Evolutionary conservation across 805 yeast species (phyloP).

Genomic region (Yamadazyma philogaea): DNA sequence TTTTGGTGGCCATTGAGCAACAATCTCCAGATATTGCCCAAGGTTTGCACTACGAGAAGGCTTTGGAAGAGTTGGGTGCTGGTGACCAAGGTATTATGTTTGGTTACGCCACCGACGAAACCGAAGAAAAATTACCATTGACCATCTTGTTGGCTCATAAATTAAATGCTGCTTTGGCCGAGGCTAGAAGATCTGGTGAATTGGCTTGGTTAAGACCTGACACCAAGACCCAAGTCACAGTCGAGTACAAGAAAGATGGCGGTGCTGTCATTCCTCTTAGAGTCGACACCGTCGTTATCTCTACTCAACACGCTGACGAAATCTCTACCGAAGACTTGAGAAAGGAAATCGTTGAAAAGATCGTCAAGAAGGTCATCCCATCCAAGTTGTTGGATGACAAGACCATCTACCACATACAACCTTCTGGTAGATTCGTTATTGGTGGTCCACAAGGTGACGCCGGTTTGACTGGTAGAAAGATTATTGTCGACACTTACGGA

Average conservation of each 20-base stretch:
- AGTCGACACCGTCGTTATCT: slow-evolving; percentile 96
- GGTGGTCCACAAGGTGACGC: slow-evolving; percentile 99
- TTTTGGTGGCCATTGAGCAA: slow-evolving; percentile 97
- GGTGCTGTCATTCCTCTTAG: slow-evolving; percentile 96
- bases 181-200: slow-evolving; percentile 94
- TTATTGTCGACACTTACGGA: slow-evolving; percentile 99
- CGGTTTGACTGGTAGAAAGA: slow-evolving; percentile 99
- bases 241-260: slow-evolving; percentile 88
- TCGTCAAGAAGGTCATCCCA: slow-evolving; percentile 91
- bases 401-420: slow-evolving; percentile 97
- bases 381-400: slow-evolving; percentile 85
- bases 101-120: slow-evolving; percentile 99
- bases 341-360: slow-evolving; percentile 68
- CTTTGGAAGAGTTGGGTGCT: slow-evolving; percentile 96
- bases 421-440: slow-evolving; percentile 98
- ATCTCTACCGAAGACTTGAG: slow-evolving; percentile 93
- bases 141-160: slow-evolving; percentile 93
- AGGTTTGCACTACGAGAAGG: slow-evolving; percentile 96
- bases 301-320: slow-evolving; percentile 97
- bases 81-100: slow-evolving; percentile 99
- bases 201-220: slow-evolving; percentile 98
- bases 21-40: slow-evolving; percentile 99
- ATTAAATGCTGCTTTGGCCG: slow-evolving; percentile 94
- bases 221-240: slow-evolving; percentile 99
- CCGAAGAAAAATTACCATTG: slow-evolving; percentile 95